phyloP scores from a whole-genome alignment of 23 red algal genomes.

The Gracilaria gracilis region DNA sequence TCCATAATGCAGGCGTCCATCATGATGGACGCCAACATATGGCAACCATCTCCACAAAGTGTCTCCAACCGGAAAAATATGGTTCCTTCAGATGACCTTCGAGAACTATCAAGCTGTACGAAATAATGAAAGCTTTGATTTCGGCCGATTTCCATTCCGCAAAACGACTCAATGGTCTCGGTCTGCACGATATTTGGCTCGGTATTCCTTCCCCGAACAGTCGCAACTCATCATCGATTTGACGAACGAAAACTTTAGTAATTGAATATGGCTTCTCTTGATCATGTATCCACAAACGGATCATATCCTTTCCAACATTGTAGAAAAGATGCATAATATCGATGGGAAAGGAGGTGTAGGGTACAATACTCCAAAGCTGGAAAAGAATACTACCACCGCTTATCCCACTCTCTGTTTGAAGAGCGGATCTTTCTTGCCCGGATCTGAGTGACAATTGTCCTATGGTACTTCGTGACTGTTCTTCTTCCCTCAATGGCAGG shows the following conservation, averaged over 20 bases:
- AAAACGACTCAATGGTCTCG: background rate
- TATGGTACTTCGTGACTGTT: background rate
- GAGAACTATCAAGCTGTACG: slow-evolving; percentile 11
- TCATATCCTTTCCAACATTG: slow-evolving; percentile 11
- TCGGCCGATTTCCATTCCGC: slow-evolving; percentile 25
- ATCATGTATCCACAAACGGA: background rate
- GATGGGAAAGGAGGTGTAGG: slow-evolving; percentile 14
- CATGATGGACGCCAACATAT: background rate
- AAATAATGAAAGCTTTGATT: slow-evolving; percentile 17
- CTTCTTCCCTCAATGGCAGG: too few species aligned
- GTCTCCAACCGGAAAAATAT: background rate
- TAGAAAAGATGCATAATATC: slow-evolving; percentile 42
- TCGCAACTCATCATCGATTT: too few species aligned
- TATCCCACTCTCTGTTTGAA: background rate
- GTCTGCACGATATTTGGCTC: slow-evolving; percentile 1
- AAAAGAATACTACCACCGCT: background rate
- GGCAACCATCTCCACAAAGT: slow-evolving; percentile 17
- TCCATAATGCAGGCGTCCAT: too few species aligned
- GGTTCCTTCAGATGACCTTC: slow-evolving; percentile 10
- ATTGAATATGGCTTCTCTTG: background rate
- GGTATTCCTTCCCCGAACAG: background rate
- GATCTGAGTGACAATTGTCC: background rate
- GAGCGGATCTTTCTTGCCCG: background rate
- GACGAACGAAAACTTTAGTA: background rate
- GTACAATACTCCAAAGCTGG: background rate